These are phyloP conservation scores for Nidularia pulvinata DNA, from an alignment of 768 basidiomycete species.

Conservation along the genomic window DNA sequence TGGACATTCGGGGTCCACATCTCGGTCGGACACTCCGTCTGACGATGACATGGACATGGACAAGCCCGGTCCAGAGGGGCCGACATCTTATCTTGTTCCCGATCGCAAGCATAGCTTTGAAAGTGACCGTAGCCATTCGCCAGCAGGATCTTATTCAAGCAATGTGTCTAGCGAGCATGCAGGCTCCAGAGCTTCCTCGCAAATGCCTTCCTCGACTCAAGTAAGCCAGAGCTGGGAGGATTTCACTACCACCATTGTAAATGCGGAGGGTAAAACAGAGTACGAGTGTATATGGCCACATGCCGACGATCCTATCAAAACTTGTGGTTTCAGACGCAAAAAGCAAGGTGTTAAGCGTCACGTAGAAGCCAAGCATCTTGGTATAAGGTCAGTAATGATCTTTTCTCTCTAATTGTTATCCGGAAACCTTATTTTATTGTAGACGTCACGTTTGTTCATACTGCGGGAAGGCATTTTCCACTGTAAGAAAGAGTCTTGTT, in stretches of 20 bases:
- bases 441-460: conserved; percentile 53
- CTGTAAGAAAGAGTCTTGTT: background rate
- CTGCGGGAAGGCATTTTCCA: conserved; percentile 52
- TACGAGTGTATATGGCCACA: conserved; percentile 25
- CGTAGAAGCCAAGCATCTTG: conserved; percentile 61
- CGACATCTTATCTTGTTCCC: too few species aligned
- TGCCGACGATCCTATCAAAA: conserved; percentile 12
- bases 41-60: too few species aligned
- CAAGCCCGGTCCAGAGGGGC: too few species aligned
- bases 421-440: conserved; percentile 1
- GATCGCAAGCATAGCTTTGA: too few species aligned
- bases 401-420: too few species aligned
- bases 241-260: conserved; percentile 2
- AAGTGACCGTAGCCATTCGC: background rate
- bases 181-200: background rate
- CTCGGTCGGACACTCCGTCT: too few species aligned
- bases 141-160: background rate
- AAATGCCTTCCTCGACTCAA: too few species aligned
- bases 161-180: background rate
- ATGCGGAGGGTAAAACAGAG: conserved; percentile 10
- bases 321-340: conserved; percentile 26
- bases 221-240: conserved; percentile 1
- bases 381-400: conserved; percentile 46
- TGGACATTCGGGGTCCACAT: too few species aligned
- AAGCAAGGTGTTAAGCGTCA: conserved; percentile 73